Evolutionary conservation across 2,329 filamentous ascomycete genomes (phyloP).

Genomic region (Fusarium sp.): DNA sequence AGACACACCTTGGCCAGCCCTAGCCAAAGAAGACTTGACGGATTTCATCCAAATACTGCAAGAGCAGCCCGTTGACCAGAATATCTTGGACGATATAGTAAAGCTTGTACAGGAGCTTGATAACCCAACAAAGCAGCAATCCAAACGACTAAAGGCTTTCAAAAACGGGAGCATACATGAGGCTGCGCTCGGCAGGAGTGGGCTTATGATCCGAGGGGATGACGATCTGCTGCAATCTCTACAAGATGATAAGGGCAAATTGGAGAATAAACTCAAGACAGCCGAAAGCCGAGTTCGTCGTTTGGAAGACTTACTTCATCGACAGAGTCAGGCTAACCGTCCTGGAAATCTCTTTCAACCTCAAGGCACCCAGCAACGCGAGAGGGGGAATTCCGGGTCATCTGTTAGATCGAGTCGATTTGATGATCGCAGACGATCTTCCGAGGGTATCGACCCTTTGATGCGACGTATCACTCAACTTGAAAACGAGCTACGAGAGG

Average conservation of each 20-base stretch:
- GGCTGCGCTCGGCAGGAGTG: conserved; percentile 86
- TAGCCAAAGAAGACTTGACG: conserved; percentile 80
- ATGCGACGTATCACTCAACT: conserved; percentile 69
- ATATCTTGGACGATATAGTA: conserved; percentile 76
- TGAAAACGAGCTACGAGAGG: conserved; percentile 80
- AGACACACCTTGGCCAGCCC: conserved; percentile 81
- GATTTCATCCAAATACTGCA: conserved; percentile 77
- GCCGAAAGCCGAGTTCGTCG: conserved; percentile 90
- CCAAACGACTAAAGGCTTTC: conserved; percentile 89
- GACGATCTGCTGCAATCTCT: conserved; percentile 82
- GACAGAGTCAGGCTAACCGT: conserved; percentile 74
- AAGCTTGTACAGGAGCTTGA: conserved; percentile 84
- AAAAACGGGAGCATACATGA: conserved; percentile 97
- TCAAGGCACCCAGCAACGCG: conserved; percentile 59
- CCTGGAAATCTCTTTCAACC: conserved; percentile 68
- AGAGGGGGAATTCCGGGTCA: conserved; percentile 62
- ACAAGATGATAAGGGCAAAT: conserved; percentile 83
- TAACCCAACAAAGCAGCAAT: conserved; percentile 85
- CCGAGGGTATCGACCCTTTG: conserved; percentile 61
- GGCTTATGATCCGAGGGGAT: conserved; percentile 85
- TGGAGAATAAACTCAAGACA: conserved; percentile 81
- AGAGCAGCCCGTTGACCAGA: conserved; percentile 72
- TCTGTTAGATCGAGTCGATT: conserved; percentile 60
- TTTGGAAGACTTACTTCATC: conserved; percentile 90
- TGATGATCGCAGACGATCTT: conserved; percentile 61